phyloP scores from a whole-genome alignment of 371 early-diverging fungal genomes.

The Mortierella sp. region DNA sequence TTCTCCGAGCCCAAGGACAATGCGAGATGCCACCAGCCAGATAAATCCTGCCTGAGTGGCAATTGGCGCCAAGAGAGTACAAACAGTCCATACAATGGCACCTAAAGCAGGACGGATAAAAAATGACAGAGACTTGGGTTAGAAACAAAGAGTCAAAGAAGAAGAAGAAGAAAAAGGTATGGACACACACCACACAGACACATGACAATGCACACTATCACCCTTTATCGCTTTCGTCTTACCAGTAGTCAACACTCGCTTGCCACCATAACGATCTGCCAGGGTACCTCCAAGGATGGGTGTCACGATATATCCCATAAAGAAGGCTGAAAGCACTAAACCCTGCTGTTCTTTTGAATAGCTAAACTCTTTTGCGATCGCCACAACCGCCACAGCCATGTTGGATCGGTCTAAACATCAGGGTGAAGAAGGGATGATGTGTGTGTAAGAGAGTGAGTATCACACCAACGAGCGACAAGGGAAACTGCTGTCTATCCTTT shows the following conservation, averaged over 20 bases:
- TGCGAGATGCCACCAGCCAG: slow-evolving; percentile 37
- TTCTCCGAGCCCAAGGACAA: slow-evolving; percentile 51
- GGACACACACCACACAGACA: too few relatives aligned
- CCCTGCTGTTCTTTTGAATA: slow-evolving; percentile 48
- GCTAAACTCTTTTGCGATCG: slow-evolving; percentile 37
- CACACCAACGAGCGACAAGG: too few relatives aligned
- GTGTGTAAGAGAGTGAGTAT: background rate
- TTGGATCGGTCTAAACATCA: slow-evolving; percentile 50
- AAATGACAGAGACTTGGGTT: background rate
- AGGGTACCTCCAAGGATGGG: slow-evolving; percentile 50
- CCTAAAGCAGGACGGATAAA: slow-evolving; percentile 17
- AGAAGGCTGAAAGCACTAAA: slow-evolving; percentile 50
- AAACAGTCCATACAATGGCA: slow-evolving; percentile 43
- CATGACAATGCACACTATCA: too few relatives aligned
- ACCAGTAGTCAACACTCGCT: slow-evolving; percentile 46
- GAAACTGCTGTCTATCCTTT: background rate
- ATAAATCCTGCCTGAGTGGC: slow-evolving; percentile 26
- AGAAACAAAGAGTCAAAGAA: background rate
- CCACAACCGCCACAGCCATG: slow-evolving; percentile 53
- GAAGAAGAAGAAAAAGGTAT: background rate
- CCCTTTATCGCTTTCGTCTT: background rate
- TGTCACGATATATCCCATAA: slow-evolving; percentile 50
- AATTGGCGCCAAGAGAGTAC: slow-evolving; percentile 42
- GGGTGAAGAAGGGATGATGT: background rate
- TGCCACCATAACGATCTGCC: slow-evolving; percentile 55